phyloP scores from a whole-genome alignment of 2,329 filamentous ascomycete species.

The Diaporthe sp. region DNA sequence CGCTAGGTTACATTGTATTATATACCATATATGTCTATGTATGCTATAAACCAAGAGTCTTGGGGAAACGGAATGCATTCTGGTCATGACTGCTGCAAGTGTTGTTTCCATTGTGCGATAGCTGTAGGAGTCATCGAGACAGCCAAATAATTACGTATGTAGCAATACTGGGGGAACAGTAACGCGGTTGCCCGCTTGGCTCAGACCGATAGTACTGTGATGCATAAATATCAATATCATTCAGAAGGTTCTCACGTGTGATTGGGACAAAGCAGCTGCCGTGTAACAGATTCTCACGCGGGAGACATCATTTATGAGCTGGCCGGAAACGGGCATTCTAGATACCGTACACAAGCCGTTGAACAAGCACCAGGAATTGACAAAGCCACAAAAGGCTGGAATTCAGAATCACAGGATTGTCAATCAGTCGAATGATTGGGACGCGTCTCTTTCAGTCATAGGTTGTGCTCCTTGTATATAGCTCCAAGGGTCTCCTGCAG shows the following conservation, averaged over 20 bases:
- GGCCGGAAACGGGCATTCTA: background rate
- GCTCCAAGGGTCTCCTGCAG: background rate
- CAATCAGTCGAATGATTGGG: background rate
- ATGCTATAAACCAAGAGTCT: background rate
- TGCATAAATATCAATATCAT: background rate
- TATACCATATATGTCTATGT: background rate
- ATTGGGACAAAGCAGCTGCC: background rate
- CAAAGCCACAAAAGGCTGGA: background rate
- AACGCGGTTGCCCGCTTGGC: background rate
- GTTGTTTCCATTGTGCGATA: no score
- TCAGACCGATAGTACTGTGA: fast-evolving
- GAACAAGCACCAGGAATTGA: background rate
- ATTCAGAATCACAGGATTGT: background rate
- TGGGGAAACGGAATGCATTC: background rate
- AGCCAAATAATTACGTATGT: background rate
- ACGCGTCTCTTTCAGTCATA: background rate
- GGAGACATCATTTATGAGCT: background rate
- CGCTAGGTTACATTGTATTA: background rate
- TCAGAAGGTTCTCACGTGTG: background rate
- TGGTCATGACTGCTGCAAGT: background rate
- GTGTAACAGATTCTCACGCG: background rate
- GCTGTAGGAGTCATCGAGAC: background rate
- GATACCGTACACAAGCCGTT: background rate
- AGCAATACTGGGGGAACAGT: no score
- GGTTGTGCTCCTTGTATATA: background rate